Conservation (phyloP, 2,329 filamentous ascomycete genomes). For the Cordyceps militaris region DNA sequence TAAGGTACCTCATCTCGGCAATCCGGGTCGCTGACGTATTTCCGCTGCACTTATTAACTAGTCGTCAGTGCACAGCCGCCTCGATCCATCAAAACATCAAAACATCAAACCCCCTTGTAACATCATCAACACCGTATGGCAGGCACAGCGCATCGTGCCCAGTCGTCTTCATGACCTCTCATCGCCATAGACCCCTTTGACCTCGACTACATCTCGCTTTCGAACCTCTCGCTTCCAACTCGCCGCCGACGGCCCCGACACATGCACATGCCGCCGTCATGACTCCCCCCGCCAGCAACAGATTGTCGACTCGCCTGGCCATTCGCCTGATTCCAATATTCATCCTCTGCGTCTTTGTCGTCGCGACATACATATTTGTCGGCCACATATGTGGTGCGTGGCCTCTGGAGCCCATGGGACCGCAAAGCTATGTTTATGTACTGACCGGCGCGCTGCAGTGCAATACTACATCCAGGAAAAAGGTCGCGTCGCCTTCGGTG, state of each 20-base stretch:
- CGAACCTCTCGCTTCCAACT: no score
- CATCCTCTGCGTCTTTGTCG: constrained; percentile 58
- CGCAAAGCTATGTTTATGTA: constrained; percentile 5
- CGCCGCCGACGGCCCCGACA: neutral
- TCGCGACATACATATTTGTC: constrained; percentile 65
- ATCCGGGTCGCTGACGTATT: neutral
- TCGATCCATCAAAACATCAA: neutral
- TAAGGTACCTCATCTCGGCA: no score
- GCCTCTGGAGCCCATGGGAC: neutral
- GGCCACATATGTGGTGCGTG: constrained; percentile 59
- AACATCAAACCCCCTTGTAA: neutral
- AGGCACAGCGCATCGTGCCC: neutral
- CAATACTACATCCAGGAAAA: constrained; percentile 56
- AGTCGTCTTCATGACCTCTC: neutral
- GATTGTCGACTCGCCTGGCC: constrained; percentile 26
- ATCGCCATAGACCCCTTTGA: no score
- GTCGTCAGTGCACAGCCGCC: neutral
- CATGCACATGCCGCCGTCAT: constrained; percentile 25
- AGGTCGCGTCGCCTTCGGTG: constrained; percentile 49
- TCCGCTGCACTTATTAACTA: no score
- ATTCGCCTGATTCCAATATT: constrained; percentile 60
- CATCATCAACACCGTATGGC: no score
- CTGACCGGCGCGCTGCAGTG: constrained; percentile 39
- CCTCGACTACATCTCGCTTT: no score
- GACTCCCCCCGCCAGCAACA: constrained; percentile 23